Conservation (phyloP, 2,329 filamentous ascomycete genomes). For the Bisporella sp. region DNA sequence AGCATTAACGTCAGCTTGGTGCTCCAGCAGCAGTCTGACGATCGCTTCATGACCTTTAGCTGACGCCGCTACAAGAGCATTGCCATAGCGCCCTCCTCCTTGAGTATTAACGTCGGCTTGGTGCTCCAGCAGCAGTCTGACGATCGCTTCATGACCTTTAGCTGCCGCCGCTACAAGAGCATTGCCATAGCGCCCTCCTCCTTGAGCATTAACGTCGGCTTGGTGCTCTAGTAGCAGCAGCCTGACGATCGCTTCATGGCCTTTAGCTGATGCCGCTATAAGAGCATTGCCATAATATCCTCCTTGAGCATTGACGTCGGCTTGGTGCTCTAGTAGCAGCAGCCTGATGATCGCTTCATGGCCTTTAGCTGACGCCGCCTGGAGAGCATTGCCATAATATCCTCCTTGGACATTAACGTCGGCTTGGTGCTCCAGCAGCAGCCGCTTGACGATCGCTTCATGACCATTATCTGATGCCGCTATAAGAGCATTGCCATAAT, state of each 20-base stretch:
- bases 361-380: not conserved
- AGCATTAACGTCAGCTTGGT: slow-evolving; percentile 5
- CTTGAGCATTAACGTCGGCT: slow-evolving; percentile 5
- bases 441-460: slow-evolving; percentile 1
- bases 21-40: slow-evolving; percentile 3
- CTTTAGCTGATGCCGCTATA: not conserved
- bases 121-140: slow-evolving; percentile 1
- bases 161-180: slow-evolving; percentile 3
- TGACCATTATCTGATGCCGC: not conserved
- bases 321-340: slow-evolving; percentile 2
- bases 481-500: too few relatives aligned
- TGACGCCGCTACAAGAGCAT: slow-evolving; percentile 5
- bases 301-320: slow-evolving; percentile 5
- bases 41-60: not conserved
- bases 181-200: slow-evolving; percentile 8
- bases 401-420: not conserved
- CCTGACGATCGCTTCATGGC: not conserved
- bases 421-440: not conserved
- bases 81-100: not conserved
- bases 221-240: slow-evolving; percentile 1
- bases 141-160: not conserved
- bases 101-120: slow-evolving; percentile 6
- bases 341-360: not conserved
- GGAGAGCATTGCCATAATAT: slow-evolving; percentile 1
- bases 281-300: slow-evolving; percentile 6